phyloP scores from a whole-genome alignment of 345 rosid species.

The Triadica sebifera region DNA sequence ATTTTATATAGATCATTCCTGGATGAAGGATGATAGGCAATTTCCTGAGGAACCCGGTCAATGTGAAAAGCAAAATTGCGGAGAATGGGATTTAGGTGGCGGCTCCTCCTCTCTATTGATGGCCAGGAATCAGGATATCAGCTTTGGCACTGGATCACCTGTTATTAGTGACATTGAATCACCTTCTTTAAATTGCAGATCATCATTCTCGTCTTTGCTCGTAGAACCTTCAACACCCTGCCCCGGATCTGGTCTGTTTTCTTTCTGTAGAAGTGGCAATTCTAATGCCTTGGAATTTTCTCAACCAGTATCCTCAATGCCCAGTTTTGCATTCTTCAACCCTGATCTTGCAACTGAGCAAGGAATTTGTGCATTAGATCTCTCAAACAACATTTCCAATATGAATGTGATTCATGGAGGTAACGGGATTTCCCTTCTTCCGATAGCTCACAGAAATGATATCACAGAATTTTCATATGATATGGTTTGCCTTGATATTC shows the following conservation, averaged over 20 bases:
- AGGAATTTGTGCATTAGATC: conserved; percentile 19
- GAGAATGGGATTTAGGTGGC: conserved; percentile 34
- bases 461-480: neutral
- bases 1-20: conserved; percentile 43
- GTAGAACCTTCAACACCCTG: conserved; percentile 42
- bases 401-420: conserved; percentile 34
- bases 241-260: conserved; percentile 39
- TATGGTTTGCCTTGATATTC: too few relatives aligned
- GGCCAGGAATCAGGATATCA: conserved; percentile 54
- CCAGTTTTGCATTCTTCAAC: conserved; percentile 60
- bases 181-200: conserved; percentile 42
- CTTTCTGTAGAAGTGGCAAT: conserved; percentile 34
- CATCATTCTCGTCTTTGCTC: conserved; percentile 48
- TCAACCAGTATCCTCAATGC: conserved; percentile 48
- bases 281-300: conserved; percentile 37
- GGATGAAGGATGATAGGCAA: conserved; percentile 43
- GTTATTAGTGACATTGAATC: conserved; percentile 34
- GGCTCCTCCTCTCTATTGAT: conserved; percentile 37
- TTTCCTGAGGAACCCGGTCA: conserved; percentile 18
- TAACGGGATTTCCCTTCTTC: conserved; percentile 24
- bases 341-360: conserved; percentile 31
- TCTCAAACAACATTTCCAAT: conserved; percentile 13
- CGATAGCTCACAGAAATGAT: neutral
- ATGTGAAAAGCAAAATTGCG: conserved; percentile 19
- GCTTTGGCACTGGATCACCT: conserved; percentile 50